Evolutionary conservation across 2,329 filamentous ascomycete genomes (phyloP).

Genomic region (Lasiodiplodia hormozganensis): DNA sequence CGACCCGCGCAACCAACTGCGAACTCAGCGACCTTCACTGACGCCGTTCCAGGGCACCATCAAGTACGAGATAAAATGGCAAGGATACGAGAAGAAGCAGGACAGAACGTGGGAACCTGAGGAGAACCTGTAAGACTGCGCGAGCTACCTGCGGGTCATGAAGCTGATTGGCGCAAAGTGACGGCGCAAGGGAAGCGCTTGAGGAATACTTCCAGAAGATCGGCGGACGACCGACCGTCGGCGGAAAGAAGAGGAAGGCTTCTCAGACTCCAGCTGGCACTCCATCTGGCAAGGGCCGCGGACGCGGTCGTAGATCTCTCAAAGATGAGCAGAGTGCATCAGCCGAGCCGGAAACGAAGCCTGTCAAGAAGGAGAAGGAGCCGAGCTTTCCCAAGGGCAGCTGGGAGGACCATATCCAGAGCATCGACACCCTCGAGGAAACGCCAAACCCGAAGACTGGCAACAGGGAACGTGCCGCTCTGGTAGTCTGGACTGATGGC

Average conservation of each 20-base stretch:
- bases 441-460: constrained; percentile 48
- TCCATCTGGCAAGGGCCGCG: constrained; percentile 12
- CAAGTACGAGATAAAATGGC: constrained; percentile 79
- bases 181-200: constrained; percentile 61
- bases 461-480: constrained; percentile 67
- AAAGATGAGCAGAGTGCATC: constrained; percentile 34
- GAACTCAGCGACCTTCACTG: constrained; percentile 29
- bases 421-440: constrained; percentile 76
- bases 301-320: constrained; percentile 37
- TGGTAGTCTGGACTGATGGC: constrained; percentile 75
- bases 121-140: constrained; percentile 66
- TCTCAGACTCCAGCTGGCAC: constrained; percentile 9
- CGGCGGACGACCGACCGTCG: constrained; percentile 66
- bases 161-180: constrained; percentile 29
- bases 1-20: constrained; percentile 22
- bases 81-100: constrained; percentile 72
- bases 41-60: constrained; percentile 53
- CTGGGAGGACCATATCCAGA: constrained; percentile 77
- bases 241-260: constrained; percentile 57
- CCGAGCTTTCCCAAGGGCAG: constrained; percentile 75
- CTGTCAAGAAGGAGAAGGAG: constrained; percentile 46
- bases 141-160: background rate
- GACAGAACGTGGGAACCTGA: constrained; percentile 84
- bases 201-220: constrained; percentile 68
- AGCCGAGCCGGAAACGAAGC: constrained; percentile 35